Evolutionary conservation across 257 asterid genomes (phyloP), one percentile per base, ranked within the genome.

Genomic region (Gentiana straminea): DNA sequence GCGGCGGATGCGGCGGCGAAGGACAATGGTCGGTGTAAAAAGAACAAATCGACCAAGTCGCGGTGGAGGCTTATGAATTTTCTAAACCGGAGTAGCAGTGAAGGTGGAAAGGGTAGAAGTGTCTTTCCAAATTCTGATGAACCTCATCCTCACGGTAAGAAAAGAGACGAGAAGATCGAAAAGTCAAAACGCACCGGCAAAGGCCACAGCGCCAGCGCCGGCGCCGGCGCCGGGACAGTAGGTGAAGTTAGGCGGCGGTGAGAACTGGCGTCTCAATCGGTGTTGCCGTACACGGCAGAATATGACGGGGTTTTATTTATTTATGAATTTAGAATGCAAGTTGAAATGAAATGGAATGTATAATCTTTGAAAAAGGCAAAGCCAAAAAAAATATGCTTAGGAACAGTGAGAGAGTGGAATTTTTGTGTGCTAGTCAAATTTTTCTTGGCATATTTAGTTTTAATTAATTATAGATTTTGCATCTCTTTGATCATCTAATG

Each of bases 231-330:
- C 15, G 33, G 43, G 12, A 65, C 24, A 24, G 24, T 24, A 24
- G 24, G 24, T 24, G 24, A 24, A 24, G 24, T 24, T 24, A 24
- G 67, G 53, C 32, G 70, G 55, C 11, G 70, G 52, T 47, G 63
- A 60, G 10, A 60, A 69, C 3, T 63, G 64, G 58, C 58, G 57
- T 37, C 24, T 24, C 60, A 56, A 68, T 80, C 94, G 33, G 77
- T 64, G 62, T 74, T 84, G n/a, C 96, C 93, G 51, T 81, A 88
- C 76, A 24, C 60, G 86, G 70, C 83, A 52, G 58, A 81, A 80
- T 63, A 71, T 84, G 2, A 84, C 81, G 5, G 95, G 96, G n/a
- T 62, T 82, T 54, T 80, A 24, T 24, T 24, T 24, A 24, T 24
- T 24, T 24, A 24, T 24, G 24, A 1, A 24, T 84, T 47, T 71